Evolutionary conservation across 2,329 filamentous ascomycete species (phyloP), one percentile per base, ranked within the genome.

Genomic region (Stagonosporopsis rhizophila): DNA sequence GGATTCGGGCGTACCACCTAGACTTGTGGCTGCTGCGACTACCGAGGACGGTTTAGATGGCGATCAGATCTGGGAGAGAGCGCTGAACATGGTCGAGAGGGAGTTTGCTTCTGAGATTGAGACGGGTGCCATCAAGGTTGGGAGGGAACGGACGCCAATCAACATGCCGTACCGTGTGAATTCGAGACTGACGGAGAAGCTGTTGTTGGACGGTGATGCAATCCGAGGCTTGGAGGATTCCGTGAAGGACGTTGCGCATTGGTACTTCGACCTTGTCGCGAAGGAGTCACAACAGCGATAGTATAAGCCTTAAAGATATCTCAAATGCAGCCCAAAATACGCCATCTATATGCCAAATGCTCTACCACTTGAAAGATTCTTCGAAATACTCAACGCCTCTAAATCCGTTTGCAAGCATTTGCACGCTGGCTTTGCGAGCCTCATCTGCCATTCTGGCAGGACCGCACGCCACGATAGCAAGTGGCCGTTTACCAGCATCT

Each of bases 351-450:
- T 56, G 53, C 41, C 14, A n/a, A 19, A 1, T 3, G 4, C 15
- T 19, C 54, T 60, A 73, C 75, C 84, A 80, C 56, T 76, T 76
- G 58, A 81, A 82, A 12, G 75, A 77, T 60, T 82, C 80, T 59
- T 82, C 80, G 35, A 80, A 75, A 61, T 81, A 82, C 45, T 77
- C 74, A 9, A 82, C 65, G 0, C 70, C 62, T 2, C 54, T 46
- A 54, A 61, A 60, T 0, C 72, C 71, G 23, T 56, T 56, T 7
- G 39, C 62, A 28, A 75, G 44, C 62, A 76, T 75, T 9, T 67
- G 39, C 47, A 77, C 73, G 49, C 78, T 76, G 12, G 78, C 75
- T 19, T 63, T 73, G 23, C 80, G 70, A 9, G 77, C 75, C 49
- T 81, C 73, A 56, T 81, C 78, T 11, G 78, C 79, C 79, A 82